Base-by-base conservation (phyloP, 768 basidiomycete species). In the Agaricus subrufescens region DNA sequence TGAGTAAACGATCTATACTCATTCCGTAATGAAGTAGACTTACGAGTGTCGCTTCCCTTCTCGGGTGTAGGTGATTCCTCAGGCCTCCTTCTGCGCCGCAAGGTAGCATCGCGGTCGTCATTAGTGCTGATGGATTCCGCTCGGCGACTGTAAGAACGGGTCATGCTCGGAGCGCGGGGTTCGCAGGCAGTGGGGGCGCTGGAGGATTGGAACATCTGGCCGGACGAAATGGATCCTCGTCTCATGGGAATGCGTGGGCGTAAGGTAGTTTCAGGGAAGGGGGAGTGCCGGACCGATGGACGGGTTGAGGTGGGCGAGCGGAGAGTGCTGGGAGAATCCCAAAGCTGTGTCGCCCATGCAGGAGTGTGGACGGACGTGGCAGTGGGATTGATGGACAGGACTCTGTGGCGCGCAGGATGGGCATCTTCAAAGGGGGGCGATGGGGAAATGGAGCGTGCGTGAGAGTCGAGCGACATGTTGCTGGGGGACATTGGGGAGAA, bases 101-200 rank as follows among this genome's bases (percentile, higher is more conserved):
- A 73, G n/a, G 89, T 91, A 55, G 84, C 86, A 68, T 89, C 87
- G 56, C 79, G 80, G 60, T 89, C 87, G 52, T 87, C 79, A n/a
- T 29, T 54, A 10, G 40, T 19, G 50, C 59, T 56, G 52, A 67
- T 73, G 12, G 86, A 87, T 64, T 86, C 87, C 53, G 86, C 82
- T 29, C 84, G 79, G 47, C 83, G 80, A 66, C 79, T 84, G 75
- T 87, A 89, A 14, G 77, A 69, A 34, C 89, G 77, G 42, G 81
- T 69, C 64, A 83, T 71, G 27, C 73, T 69, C 50, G 81, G 76
- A 27, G 73, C 70, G 55, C 75, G 76, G 2, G 74, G 67, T 48
- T 83, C 79, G 6, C 74, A 68, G 54, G 75, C 70, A 50, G 85
- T 75, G 19, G 89, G 89, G 0, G 89, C 89, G 60, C 86, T 88